Conservation (phyloP, 2,329 filamentous ascomycete species). For the Dothideomycetes sp. region DNA sequence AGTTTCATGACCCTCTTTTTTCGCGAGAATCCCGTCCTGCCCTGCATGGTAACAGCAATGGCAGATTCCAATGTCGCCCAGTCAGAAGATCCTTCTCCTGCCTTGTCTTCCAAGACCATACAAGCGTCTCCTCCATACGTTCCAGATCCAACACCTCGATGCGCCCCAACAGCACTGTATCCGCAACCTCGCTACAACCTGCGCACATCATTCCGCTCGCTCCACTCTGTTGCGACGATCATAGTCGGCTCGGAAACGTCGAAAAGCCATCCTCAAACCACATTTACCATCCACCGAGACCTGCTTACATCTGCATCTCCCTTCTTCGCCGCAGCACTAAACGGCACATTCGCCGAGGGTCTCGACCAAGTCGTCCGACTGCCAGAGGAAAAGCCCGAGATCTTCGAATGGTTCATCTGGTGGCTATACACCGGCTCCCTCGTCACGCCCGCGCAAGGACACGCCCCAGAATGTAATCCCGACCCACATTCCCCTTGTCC, state of each 20-base stretch:
- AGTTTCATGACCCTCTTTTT: background rate
- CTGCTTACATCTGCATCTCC: slow-evolving; percentile 35
- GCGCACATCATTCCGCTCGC: slow-evolving; percentile 25
- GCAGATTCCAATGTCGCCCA: no score
- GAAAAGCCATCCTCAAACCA: slow-evolving; percentile 19
- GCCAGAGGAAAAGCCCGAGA: slow-evolving; percentile 31
- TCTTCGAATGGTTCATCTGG: slow-evolving; percentile 39
- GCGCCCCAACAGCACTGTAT: slow-evolving; percentile 9
- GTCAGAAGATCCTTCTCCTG: no score
- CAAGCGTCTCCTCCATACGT: background rate
- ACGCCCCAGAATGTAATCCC: background rate
- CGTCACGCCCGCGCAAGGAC: slow-evolving; percentile 12
- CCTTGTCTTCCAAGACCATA: background rate
- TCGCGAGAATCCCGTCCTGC: background rate
- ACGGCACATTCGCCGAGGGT: slow-evolving; percentile 35
- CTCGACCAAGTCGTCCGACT: slow-evolving; percentile 30
- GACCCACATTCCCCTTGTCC: no score
- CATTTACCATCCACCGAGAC: slow-evolving; percentile 36
- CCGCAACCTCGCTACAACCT: slow-evolving; percentile 14
- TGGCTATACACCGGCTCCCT: slow-evolving; percentile 39
- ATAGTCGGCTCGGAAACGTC: slow-evolving; percentile 25
- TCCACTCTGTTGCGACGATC: slow-evolving; percentile 28
- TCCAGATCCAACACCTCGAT: slow-evolving; percentile 4
- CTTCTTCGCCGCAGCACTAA: slow-evolving; percentile 41
- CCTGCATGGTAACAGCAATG: background rate